Conservation (phyloP, 2,329 filamentous ascomycete species). For the Lecanicillium sp. region DNA sequence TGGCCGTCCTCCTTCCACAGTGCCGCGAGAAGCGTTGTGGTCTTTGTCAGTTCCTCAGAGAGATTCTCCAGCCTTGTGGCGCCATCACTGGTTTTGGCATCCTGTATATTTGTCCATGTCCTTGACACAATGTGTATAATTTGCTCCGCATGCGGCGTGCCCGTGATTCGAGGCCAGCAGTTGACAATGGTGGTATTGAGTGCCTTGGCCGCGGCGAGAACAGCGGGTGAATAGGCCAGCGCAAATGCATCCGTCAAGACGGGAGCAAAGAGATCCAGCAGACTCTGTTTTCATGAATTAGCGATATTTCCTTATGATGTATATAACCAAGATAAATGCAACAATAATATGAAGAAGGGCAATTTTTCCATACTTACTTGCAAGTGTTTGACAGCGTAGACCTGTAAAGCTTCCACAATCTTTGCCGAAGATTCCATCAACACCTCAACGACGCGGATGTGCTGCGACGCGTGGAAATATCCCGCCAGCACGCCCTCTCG, state of each 20-base stretch:
- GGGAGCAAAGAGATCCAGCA: conserved; percentile 60
- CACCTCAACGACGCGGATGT: conserved; percentile 50
- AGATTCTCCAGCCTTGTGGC: conserved; percentile 20
- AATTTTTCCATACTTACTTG: conserved; percentile 38
- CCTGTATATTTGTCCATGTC: conserved; percentile 56
- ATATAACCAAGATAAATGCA: no score
- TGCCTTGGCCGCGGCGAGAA: conserved; percentile 47
- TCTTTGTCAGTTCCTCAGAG: conserved; percentile 26
- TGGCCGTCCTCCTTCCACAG: conserved; percentile 14
- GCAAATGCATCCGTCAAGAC: conserved; percentile 66
- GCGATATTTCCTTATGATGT: background rate
- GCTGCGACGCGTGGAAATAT: conserved; percentile 52
- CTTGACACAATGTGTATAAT: conserved; percentile 56
- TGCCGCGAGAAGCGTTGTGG: conserved; percentile 30
- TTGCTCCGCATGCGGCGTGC: conserved; percentile 51
- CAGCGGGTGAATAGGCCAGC: conserved; percentile 44
- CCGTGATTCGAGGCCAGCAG: conserved; percentile 62
- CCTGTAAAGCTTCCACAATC: conserved; percentile 51
- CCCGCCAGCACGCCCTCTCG: conserved; percentile 50
- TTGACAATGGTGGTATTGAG: conserved; percentile 54
- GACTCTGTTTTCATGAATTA: conserved; percentile 37
- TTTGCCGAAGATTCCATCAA: conserved; percentile 45
- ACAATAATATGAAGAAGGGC: background rate
- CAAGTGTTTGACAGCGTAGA: conserved; percentile 61
- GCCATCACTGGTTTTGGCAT: conserved; percentile 20